Percentiles rank a stretch among this genome's conserved stretches.
These are phyloP conservation scores for Debaryomyces psychrophilus DNA, from an alignment of 1,139 yeast genomes.

Conservation along the genomic window DNA sequence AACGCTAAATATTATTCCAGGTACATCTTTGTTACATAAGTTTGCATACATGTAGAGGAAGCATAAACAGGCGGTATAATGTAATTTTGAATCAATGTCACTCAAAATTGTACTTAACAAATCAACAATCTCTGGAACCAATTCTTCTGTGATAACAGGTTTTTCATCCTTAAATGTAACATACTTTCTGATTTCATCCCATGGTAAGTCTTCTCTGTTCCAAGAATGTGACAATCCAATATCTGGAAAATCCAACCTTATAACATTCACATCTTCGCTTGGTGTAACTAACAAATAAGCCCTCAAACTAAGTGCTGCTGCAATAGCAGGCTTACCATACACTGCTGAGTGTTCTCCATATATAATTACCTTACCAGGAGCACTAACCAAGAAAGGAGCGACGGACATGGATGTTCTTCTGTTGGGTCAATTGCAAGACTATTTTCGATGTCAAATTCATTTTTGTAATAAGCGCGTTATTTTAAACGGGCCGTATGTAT, in stretches of 20 bases:
- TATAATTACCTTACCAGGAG: conserved; percentile 95
- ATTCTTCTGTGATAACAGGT: conserved; percentile 54
- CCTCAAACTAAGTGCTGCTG: conserved; percentile 82
- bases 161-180: conserved; percentile 26
- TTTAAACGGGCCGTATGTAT: background rate
- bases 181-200: conserved; percentile 43
- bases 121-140: conserved; percentile 62
- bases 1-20: conserved; percentile 63
- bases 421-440: background rate
- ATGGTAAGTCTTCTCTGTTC: conserved; percentile 63
- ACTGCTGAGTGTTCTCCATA: conserved; percentile 99
- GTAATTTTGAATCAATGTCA: conserved; percentile 56
- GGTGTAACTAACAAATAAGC: conserved; percentile 72
- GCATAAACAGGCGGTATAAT: conserved; percentile 81
- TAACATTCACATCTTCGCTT: conserved; percentile 35
- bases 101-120: conserved; percentile 48
- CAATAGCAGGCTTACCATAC: conserved; percentile 87
- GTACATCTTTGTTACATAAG: conserved; percentile 50
- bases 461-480: background rate
- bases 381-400: conserved; percentile 73
- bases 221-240: conserved; percentile 67
- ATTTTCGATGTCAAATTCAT: background rate
- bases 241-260: conserved; percentile 82
- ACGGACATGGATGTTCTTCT: conserved; percentile 7
- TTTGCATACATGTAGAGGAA: conserved; percentile 76